phyloP scores from a whole-genome alignment of 345 rosid species.

The Rhodomyrtus tomentosa region DNA sequence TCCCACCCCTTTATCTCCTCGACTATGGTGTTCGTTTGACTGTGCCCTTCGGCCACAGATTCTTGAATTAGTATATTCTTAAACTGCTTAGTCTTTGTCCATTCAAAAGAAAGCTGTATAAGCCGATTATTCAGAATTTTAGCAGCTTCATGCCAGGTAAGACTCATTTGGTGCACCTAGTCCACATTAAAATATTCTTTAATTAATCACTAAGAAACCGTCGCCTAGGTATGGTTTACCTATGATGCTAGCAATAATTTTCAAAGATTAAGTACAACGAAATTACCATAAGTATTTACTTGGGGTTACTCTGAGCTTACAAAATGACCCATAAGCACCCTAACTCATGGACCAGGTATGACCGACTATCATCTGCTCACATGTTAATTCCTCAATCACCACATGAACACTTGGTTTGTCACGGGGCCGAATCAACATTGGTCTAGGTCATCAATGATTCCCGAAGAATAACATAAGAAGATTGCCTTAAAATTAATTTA shows the following conservation, averaged over 20 bases:
- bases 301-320: not conserved
- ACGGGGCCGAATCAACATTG: not conserved
- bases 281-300: not conserved
- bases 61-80: not conserved
- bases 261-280: not conserved
- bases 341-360: not conserved
- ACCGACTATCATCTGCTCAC: not conserved
- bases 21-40: not conserved
- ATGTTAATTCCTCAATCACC: not conserved
- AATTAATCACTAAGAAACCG: too few relatives aligned
- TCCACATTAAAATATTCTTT: too few relatives aligned
- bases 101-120: not conserved
- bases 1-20: not conserved
- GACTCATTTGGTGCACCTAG: too few relatives aligned
- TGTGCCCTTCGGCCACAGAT: not conserved
- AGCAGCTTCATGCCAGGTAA: too few relatives aligned
- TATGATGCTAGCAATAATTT: not conserved
- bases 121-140: not conserved
- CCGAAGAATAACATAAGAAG: not conserved
- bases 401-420: not conserved
- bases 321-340: not conserved
- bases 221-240: not conserved
- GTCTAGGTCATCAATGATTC: not conserved
- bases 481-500: not conserved
- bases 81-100: not conserved